A percentile compares a stretch with the other conserved stretches of the same genome.
These are phyloP conservation scores for Pythium dissotocum DNA, from an alignment of 352 stramenopile species.

Conservation along the genomic window DNA sequence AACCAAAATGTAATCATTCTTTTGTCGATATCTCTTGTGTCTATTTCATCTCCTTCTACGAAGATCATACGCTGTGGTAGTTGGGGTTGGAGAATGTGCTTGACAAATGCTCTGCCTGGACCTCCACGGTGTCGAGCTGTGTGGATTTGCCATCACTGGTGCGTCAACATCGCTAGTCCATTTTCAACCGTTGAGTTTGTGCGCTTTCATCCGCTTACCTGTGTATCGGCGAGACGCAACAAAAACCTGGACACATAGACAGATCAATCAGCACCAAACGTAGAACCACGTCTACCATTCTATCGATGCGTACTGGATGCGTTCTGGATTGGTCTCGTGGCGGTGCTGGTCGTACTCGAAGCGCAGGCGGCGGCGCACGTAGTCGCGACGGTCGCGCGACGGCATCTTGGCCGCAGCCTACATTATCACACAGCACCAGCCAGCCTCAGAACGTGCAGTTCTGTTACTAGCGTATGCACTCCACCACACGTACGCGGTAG, in stretches of 20 bases:
- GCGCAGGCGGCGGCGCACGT: constrained; percentile 66
- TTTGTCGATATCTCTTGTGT: background rate
- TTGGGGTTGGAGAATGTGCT: constrained; percentile 62
- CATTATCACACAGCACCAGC: background rate
- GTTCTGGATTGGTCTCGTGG: constrained; percentile 51
- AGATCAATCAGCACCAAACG: background rate
- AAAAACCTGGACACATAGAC: constrained; percentile 40
- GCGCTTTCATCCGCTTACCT: constrained; percentile 22
- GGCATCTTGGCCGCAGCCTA: constrained; percentile 71
- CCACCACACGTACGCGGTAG: constrained; percentile 50
- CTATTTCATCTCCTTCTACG: background rate
- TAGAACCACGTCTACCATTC: background rate
- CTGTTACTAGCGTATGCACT: background rate
- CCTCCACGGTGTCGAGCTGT: constrained; percentile 71
- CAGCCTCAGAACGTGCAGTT: background rate
- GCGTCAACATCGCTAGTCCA: too few species aligned
- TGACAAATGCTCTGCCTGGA: constrained; percentile 65
- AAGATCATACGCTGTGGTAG: constrained; percentile 50
- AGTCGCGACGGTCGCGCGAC: constrained; percentile 58
- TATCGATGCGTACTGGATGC: constrained; percentile 40
- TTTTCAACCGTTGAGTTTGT: background rate
- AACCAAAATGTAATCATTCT: constrained; percentile 3
- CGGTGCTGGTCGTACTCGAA: constrained; percentile 70
- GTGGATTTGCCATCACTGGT: too few species aligned
- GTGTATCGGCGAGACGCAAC: constrained; percentile 67